Percentiles rank a stretch among this genome's conserved stretches.
These are phyloP conservation scores for Cucurbita maxima DNA, from an alignment of 306 rosid species.

Conservation along the genomic window DNA sequence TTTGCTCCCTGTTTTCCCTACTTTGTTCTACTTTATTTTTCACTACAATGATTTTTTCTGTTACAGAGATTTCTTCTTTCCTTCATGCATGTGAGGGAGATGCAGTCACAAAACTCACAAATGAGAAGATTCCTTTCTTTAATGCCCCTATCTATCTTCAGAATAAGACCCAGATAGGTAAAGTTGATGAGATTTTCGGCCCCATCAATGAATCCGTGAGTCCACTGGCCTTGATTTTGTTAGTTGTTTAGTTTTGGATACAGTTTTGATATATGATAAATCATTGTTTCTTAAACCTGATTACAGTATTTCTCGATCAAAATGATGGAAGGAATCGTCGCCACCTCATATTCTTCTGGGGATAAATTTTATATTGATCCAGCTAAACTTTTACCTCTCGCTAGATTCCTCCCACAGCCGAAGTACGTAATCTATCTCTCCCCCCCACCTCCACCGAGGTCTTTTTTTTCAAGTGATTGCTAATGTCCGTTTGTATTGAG, in stretches of 20 bases:
- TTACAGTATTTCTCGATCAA: slow-evolving; percentile 68
- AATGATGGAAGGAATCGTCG: slow-evolving; percentile 91
- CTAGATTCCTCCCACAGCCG: slow-evolving; percentile 91
- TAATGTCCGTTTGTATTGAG: background rate
- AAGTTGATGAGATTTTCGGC: slow-evolving; percentile 90
- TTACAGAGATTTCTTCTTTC: slow-evolving; percentile 67
- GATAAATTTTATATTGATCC: slow-evolving; percentile 93
- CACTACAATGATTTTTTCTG: background rate
- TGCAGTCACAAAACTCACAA: slow-evolving; percentile 78
- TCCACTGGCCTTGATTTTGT: slow-evolving; percentile 2
- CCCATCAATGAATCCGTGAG: slow-evolving; percentile 33
- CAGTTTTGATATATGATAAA: background rate
- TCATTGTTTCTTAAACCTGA: slow-evolving; percentile 2
- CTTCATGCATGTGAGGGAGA: slow-evolving; percentile 94
- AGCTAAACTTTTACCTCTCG: slow-evolving; percentile 77
- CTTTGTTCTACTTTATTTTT: background rate
- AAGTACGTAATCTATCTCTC: slow-evolving; percentile 39
- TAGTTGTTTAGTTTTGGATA: background rate
- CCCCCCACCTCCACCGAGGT: background rate
- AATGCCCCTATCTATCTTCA: slow-evolving; percentile 92
- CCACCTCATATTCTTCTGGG: slow-evolving; percentile 62
- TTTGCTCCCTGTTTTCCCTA: too few relatives aligned
- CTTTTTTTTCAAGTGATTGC: background rate
- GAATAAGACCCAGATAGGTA: slow-evolving; percentile 95
- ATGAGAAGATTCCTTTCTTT: slow-evolving; percentile 70